These are phyloP conservation scores for Leucoagaricus sp. DNA, from an alignment of 1,284 basidiomycete genomes.

Conservation along the genomic window DNA sequence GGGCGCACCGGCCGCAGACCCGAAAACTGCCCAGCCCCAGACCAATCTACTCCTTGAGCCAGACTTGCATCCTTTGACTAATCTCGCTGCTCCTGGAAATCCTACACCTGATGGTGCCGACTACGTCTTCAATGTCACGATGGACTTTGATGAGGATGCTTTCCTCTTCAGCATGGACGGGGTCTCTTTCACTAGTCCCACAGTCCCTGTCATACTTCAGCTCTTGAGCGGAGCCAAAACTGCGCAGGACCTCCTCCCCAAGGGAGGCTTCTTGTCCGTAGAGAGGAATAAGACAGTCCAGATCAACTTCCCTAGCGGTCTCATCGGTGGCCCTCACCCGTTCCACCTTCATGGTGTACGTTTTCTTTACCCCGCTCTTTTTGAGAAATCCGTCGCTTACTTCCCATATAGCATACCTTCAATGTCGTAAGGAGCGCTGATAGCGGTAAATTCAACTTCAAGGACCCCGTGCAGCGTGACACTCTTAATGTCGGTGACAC, in stretches of 20 bases:
- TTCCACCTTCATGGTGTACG: constrained; percentile 37
- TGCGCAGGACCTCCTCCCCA: constrained; percentile 26
- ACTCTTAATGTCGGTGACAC: constrained; percentile 33
- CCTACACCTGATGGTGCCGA: constrained; percentile 30
- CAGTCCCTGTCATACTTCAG: constrained; percentile 32
- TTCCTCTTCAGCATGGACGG: constrained; percentile 24
- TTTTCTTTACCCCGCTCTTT: background rate
- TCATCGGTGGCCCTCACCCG: constrained; percentile 31
- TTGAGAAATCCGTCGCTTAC: background rate
- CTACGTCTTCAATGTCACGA: constrained; percentile 26
- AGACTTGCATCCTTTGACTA: constrained; percentile 26
- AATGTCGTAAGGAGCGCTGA: constrained; percentile 33
- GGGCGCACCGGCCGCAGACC: constrained; percentile 44
- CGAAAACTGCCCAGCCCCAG: constrained; percentile 30
- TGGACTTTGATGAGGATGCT: constrained; percentile 21
- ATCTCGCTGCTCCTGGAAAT: constrained; percentile 27
- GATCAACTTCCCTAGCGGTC: constrained; percentile 27
- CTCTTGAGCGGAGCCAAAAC: constrained; percentile 27
- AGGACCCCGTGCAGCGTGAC: constrained; percentile 33
- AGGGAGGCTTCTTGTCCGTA: constrained; percentile 27
- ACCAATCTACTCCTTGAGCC: constrained; percentile 25
- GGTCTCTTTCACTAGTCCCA: constrained; percentile 23
- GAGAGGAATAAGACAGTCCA: constrained; percentile 31
- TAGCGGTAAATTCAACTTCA: constrained; percentile 31
- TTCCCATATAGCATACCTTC: constrained; percentile 29